Evolutionary conservation across 73 alveolate genomes (phyloP).

Genomic region (Stentor roeselii): DNA sequence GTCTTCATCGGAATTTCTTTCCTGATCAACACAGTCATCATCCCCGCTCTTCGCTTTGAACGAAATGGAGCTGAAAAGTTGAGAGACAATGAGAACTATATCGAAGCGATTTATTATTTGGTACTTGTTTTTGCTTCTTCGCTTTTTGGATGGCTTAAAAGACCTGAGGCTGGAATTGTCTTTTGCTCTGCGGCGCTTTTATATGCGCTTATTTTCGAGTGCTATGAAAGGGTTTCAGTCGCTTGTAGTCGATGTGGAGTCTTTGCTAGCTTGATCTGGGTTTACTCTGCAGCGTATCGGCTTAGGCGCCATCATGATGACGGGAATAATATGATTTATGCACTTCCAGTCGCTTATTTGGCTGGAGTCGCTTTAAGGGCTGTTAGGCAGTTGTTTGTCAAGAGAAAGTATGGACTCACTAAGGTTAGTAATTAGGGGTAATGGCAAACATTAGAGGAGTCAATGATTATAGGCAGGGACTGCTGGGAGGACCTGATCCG

Average conservation of each 20-base stretch:
- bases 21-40: background rate
- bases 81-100: conserved; percentile 12
- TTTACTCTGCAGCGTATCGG: background rate
- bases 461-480: background rate
- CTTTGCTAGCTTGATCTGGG: background rate
- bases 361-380: background rate
- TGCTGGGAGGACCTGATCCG: background rate
- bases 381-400: background rate
- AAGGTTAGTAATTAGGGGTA: no score
- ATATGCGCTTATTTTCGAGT: background rate
- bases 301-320: background rate
- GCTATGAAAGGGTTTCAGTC: background rate
- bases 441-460: background rate
- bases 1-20: background rate
- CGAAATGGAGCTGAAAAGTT: background rate
- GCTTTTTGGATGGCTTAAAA: background rate
- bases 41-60: background rate
- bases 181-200: background rate
- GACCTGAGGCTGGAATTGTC: background rate
- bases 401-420: no score
- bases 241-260: conserved; percentile 3
- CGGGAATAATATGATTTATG: background rate
- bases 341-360: background rate
- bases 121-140: background rate
- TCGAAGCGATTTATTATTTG: background rate